A percentile compares a stretch with the other conserved stretches of the same genome.
Conservation (phyloP, 202 grass and related monocot genomes). For the Eragrostis tef region DNA sequence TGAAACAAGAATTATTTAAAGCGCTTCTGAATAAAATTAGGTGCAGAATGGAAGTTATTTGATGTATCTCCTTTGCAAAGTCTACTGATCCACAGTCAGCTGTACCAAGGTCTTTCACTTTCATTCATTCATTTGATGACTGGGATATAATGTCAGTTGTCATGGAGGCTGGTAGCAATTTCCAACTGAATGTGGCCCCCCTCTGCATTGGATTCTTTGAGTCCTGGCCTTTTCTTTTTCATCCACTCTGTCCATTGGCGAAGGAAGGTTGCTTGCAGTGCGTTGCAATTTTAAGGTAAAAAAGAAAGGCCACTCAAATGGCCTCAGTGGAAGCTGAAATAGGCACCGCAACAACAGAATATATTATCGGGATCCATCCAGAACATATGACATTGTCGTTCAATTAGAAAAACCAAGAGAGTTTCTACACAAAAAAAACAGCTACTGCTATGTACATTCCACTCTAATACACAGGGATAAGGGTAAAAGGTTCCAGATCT, state of each 20-base stretch:
- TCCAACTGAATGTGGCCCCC: constrained; percentile 34
- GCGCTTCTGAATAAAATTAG: constrained; percentile 37
- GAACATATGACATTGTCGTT: neutral
- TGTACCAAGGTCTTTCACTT: constrained; percentile 29
- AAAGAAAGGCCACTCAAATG: constrained; percentile 14
- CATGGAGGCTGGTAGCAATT: constrained; percentile 34
- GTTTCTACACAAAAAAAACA: constrained; percentile 19
- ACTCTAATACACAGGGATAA: neutral
- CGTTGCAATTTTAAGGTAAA: constrained; percentile 13
- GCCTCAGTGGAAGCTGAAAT: constrained; percentile 12
- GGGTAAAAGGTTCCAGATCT: neutral
- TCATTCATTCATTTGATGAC: constrained; percentile 18
- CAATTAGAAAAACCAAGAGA: neutral
- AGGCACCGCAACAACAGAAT: constrained; percentile 35
- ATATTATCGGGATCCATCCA: neutral
- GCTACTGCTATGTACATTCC: constrained; percentile 4
- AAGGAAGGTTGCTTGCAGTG: constrained; percentile 48
- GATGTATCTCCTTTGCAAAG: constrained; percentile 37
- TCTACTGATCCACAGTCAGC: neutral
- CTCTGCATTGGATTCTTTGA: constrained; percentile 44
- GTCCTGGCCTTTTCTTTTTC: constrained; percentile 6
- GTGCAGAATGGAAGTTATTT: constrained; percentile 39
- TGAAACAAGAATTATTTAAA: constrained; percentile 27
- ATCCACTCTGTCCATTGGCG: constrained; percentile 19
- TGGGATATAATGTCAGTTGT: constrained; percentile 39